Base-by-base conservation (phyloP, 2,329 filamentous ascomycete species). In the Penicillium sp. region DNA sequence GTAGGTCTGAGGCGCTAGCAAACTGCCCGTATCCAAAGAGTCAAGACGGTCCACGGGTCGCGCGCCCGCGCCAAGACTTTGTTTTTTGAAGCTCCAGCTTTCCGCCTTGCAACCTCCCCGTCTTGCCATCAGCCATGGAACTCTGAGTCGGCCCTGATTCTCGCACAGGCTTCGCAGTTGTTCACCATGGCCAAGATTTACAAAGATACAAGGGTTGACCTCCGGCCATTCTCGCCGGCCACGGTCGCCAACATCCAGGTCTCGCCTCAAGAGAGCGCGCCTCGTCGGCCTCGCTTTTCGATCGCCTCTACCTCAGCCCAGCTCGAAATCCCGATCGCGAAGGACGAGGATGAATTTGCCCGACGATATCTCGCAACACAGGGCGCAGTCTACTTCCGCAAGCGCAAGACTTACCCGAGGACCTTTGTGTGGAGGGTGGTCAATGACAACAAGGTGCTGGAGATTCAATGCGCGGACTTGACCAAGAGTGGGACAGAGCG, bases 401-500 rank as follows among this genome's bases (percentile, higher is more conserved):
- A 86, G 74, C 85, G 89, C 74, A 86, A 90, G 71, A 82, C 85
- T 64, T 88, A 89, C 64, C 95, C 95, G 41, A 88, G 90, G 72
- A 91, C 87, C 76, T 96, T 98, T 73, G 83, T 96, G 50, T 99
- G 95, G 95, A 87, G 94, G 67, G 84, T 98, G 41, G 79, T 97
- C 61, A 90, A 96, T 71, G 87, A 91, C 69, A 87, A 88, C 70
- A 90, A 86, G 66, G 82, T 92, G 63, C 82, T 99, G 67, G 94
- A 95, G 77, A 83, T 99, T 53, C 90, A 91, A 71, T 88, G 87
- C 42, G 87, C 91, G 61, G 95, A 99, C 76, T 79, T 97, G 65
- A 89, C 87, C 73, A 92, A 85, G 79, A 85, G 83, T 65, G 83
- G 82, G 62, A 84, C 82, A 66, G 84, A 87, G 22, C 77, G 82